These are phyloP conservation scores for Zhuliangozyma parablackwelliae DNA, from an alignment of 1,139 yeast genomes.

Conservation along the genomic window DNA sequence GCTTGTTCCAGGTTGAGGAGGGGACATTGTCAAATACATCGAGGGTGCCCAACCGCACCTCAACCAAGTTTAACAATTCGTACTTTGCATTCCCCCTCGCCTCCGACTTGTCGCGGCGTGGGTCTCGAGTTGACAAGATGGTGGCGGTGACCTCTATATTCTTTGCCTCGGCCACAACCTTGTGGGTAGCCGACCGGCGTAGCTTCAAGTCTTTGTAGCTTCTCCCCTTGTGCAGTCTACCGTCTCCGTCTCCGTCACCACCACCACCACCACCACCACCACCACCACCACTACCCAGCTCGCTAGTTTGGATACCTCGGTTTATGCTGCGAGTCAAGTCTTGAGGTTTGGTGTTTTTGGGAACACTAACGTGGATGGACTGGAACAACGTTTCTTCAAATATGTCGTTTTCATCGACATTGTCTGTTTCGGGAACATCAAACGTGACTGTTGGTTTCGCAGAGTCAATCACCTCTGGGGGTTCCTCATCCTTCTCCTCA, in stretches of 20 bases:
- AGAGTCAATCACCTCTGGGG: not conserved
- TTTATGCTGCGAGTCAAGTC: slow-evolving; percentile 53
- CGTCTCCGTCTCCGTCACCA: slow-evolving; percentile 1
- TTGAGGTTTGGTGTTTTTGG: slow-evolving; percentile 45
- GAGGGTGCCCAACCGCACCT: slow-evolving; percentile 45
- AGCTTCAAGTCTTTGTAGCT: slow-evolving; percentile 47
- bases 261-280: not conserved
- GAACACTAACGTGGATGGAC: slow-evolving; percentile 66
- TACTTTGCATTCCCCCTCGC: slow-evolving; percentile 24
- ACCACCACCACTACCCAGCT: slow-evolving; percentile 1
- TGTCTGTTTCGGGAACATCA: slow-evolving; percentile 12
- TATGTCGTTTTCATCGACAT: slow-evolving; percentile 19
- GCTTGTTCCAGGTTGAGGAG: slow-evolving; percentile 88
- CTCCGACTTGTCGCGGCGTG: slow-evolving; percentile 22
- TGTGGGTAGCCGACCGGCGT: slow-evolving; percentile 62
- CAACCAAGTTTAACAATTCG: slow-evolving; percentile 47
- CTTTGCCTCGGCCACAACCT: slow-evolving; percentile 54
- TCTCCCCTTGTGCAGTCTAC: not conserved
- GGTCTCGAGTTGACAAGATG: slow-evolving; percentile 47
- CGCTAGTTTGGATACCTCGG: slow-evolving; percentile 28
- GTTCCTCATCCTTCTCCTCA: not conserved
- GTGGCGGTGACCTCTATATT: slow-evolving; percentile 47
- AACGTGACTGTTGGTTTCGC: not conserved
- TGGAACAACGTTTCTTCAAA: slow-evolving; percentile 67
- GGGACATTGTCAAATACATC: slow-evolving; percentile 75